Evolutionary conservation across 306 rosid genomes (phyloP), one percentile per base, ranked within the genome.

Genomic region (Cajanus cajan): DNA sequence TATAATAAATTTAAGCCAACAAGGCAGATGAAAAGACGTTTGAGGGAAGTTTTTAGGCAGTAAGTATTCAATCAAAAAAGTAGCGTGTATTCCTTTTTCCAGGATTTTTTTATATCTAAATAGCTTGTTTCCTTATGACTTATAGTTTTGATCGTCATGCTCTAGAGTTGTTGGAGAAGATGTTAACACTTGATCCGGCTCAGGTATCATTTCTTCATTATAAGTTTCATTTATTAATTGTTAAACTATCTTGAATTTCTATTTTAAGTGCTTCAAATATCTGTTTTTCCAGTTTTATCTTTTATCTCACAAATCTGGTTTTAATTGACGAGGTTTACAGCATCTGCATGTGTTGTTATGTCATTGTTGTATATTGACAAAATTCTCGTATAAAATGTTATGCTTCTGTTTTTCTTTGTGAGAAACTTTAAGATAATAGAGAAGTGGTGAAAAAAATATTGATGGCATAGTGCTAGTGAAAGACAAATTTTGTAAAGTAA

Each of bases 171-270:
- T 82, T 90, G 85, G 96, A 90, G 74, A 80, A 70, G 84, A 85
- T 90, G 89, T 68, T 90, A 69, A 76, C 90, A 21, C 96, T 90
- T 80, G 90, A 88, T 85, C 96, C 96, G 0, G 80, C 83, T 45
- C 89, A 90, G 95, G 92, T 90, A 87, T 39, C 18, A 41, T 40
- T 54, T 76, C 39, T 8, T 48, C 59, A 14, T 18, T 18, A 24
- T 4, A 28, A 16, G 7, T 67, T 68, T 71, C 67, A 68, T 43
- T 44, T 63, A 47, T 64, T 72, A n/a, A 12, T 54, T 40, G 75
- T 72, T 36, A 50, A 71, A 9, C 28, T 18, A 64, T 65, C 22
- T 73, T 70, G 37, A 36, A 50, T 67, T 71, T 1, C 36, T 33
- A 58, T 37, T 48, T 62, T 16, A 48, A 22, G 67, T 41, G 34